Percentiles rank a stretch among this genome's conserved stretches.
Evolutionary conservation across 2,329 filamentous ascomycete genomes (phyloP).

Genomic region (Aureobasidium sp.): DNA sequence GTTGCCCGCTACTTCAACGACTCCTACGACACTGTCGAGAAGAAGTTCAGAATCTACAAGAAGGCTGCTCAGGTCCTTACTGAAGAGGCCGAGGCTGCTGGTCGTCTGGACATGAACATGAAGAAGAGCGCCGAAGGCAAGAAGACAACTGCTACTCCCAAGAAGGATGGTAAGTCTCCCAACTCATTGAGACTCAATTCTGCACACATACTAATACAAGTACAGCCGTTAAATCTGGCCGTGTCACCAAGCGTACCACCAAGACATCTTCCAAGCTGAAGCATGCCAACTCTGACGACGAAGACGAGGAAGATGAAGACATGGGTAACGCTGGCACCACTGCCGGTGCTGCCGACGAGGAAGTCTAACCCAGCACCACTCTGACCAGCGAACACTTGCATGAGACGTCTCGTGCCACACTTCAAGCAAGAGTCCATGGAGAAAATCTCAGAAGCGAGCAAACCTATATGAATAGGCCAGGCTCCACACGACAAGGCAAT

Average conservation of each 20-base stretch:
- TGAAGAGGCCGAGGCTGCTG: background rate
- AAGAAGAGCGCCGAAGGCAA: background rate
- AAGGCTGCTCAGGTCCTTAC: background rate
- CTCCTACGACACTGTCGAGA: conserved; percentile 6
- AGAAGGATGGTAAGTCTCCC: background rate
- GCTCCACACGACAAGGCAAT: background rate
- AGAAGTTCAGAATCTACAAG: background rate
- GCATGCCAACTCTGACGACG: background rate
- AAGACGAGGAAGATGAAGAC: background rate
- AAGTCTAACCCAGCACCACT: background rate
- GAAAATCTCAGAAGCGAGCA: background rate
- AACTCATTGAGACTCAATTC: too few relatives aligned
- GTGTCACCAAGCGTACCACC: background rate
- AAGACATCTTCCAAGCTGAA: background rate
- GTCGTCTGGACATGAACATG: conserved; percentile 9
- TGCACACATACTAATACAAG: background rate
- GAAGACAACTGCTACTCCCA: background rate
- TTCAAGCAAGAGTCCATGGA: too few relatives aligned
- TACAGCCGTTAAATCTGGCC: background rate
- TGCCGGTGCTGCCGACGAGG: background rate
- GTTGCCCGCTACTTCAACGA: conserved; percentile 10
- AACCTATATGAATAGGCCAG: background rate
- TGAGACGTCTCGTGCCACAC: background rate
- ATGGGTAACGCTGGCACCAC: background rate
- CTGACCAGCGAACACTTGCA: too few relatives aligned